Base-by-base conservation (phyloP, 1,284 basidiomycete species). In the Coniferiporia sulphurascens region DNA sequence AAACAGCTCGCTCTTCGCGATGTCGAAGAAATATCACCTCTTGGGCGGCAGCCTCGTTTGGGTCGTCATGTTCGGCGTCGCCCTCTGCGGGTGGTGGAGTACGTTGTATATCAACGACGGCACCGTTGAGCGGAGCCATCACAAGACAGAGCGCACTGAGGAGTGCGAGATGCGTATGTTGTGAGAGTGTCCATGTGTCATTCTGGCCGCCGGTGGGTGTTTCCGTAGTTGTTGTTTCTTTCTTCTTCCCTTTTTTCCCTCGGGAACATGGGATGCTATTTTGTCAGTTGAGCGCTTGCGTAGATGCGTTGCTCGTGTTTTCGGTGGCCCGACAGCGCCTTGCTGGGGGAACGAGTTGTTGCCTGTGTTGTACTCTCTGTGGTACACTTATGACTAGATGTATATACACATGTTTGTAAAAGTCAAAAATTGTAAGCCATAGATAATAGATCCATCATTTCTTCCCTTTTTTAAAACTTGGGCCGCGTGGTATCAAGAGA, bases 41-140 rank as follows among this genome's bases (percentile, higher is more conserved):
- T 43, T 62, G 15, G n/a, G 50, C 22, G 61, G 61, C 2, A 55
- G 52, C 21, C 27, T 62, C 36, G 61, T 62, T 4, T 62, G 61
- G 61, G 53, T 60, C 4, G 54, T 62, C 48, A 62, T 62, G 60
- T 58, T 62, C 52, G 56, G 21, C 41, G 44, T 62, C 38, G 60
- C 52, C 3, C 9, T 62, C 34, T 54, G 51, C 41, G 60, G 51
- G 5, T 62, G 56, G 56, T 58, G 56, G 60, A 62, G 60, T 38
- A 62, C 60, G 44, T 35, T 62, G 46, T 55, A 54, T 32, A 62
- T 62, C 43, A 52, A 44, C 19, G 60, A 62, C 36, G 52, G 36
- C 10, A 35, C 51, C 41, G 53, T 41, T 15, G 38, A 41, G 38
- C 38, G 19, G 8, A 22, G 27, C 21, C 46, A 50, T n/a, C 19